phyloP scores from a whole-genome alignment of 2,329 filamentous ascomycete species.

The Cladophialophora bantiana region DNA sequence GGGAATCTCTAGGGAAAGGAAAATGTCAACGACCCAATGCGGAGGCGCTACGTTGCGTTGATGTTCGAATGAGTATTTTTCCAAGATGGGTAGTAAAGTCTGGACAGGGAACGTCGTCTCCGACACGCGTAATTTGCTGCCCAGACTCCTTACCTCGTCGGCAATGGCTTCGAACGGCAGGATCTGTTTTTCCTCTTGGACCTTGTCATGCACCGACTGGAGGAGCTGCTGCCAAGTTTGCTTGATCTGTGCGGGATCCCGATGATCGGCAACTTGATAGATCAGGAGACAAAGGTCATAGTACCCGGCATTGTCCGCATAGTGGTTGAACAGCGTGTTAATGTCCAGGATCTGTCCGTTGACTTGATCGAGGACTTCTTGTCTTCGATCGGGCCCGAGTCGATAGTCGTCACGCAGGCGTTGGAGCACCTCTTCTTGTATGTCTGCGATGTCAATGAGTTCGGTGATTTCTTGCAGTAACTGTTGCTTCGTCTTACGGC shows the following conservation, averaged over 20 bases:
- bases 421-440: constrained; percentile 89
- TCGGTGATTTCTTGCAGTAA: constrained; percentile 85
- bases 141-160: constrained; percentile 64
- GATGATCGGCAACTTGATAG: constrained; percentile 89
- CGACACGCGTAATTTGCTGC: constrained; percentile 62
- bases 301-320: constrained; percentile 89
- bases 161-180: constrained; percentile 58
- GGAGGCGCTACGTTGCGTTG: constrained; percentile 56
- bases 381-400: constrained; percentile 67
- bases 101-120: constrained; percentile 64
- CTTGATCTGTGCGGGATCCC: constrained; percentile 82
- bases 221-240: constrained; percentile 86
- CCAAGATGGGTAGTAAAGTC: constrained; percentile 61
- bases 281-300: constrained; percentile 93
- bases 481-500: constrained; percentile 81
- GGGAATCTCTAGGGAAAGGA: constrained; percentile 68
- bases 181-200: constrained; percentile 51
- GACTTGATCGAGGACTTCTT: constrained; percentile 70
- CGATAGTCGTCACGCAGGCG: constrained; percentile 76
- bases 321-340: constrained; percentile 88
- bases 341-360: constrained; percentile 80
- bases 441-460: constrained; percentile 88
- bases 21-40: constrained; percentile 70
- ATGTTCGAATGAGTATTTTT: constrained; percentile 60
- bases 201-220: constrained; percentile 69